phyloP scores from a whole-genome alignment of 73 alveolate species.

The Urostyla sp. region DNA sequence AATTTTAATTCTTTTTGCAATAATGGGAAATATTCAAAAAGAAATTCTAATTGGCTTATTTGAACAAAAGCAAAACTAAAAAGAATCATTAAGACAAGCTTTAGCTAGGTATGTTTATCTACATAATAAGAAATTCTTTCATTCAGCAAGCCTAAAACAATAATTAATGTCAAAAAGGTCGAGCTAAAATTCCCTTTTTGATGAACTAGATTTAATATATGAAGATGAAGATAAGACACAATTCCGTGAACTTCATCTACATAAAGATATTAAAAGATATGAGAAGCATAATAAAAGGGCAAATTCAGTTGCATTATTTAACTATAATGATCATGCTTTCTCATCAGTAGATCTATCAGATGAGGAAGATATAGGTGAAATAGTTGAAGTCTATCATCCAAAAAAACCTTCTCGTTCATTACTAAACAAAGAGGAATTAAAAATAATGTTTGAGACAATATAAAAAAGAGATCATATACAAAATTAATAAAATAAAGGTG shows the following conservation, averaged over 20 bases:
- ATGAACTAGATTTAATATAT: background rate
- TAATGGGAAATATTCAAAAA: constrained; percentile 24
- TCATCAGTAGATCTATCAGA: background rate
- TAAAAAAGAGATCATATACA: constrained; percentile 12
- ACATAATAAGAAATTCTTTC: background rate
- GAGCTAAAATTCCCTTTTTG: background rate
- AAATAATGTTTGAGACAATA: constrained; percentile 12
- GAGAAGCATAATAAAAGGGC: background rate
- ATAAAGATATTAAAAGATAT: background rate
- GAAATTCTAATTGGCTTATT: constrained; percentile 11
- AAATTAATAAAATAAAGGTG: constrained; percentile 27
- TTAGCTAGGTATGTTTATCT: constrained; percentile 3
- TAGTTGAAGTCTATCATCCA: too few relatives aligned
- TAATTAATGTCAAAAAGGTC: too few relatives aligned
- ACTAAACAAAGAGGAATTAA: constrained; percentile 5
- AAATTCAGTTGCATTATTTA: too few relatives aligned
- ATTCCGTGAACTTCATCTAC: background rate
- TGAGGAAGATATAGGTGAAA: background rate
- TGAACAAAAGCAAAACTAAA: background rate
- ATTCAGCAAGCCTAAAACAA: constrained; percentile 1
- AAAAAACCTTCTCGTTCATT: too few relatives aligned
- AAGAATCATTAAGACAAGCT: constrained; percentile 14
- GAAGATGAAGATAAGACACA: background rate
- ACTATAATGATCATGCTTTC: background rate
- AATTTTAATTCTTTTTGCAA: constrained; percentile 29